Percentiles rank a stretch among this genome's conserved stretches.
phyloP scores from a whole-genome alignment of 352 stramenopile genomes.

The Phytophthora ohioensis region DNA sequence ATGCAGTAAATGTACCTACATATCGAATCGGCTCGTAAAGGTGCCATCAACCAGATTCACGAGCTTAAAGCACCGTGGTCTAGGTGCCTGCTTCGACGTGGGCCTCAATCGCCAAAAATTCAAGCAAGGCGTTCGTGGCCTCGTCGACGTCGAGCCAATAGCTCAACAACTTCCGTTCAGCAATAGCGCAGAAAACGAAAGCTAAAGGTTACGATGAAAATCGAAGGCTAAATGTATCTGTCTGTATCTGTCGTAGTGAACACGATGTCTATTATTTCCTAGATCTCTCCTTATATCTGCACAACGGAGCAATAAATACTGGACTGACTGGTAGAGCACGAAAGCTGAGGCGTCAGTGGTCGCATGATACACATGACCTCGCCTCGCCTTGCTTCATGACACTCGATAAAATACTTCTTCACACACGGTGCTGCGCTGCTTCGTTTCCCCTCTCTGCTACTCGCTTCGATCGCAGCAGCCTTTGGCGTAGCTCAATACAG shows the following conservation, averaged over 20 bases:
- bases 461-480: conserved; percentile 3
- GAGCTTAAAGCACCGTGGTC: no score
- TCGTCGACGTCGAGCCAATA: neutral
- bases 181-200: no score
- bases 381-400: neutral
- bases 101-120: neutral
- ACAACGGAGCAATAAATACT: conserved; percentile 37
- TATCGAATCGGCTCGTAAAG: no score
- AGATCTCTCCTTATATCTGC: conserved; percentile 14
- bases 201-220: neutral
- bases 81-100: no score
- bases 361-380: neutral
- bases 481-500: conserved; percentile 29
- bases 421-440: neutral
- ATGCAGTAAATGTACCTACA: no score
- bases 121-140: neutral
- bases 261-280: conserved; percentile 14
- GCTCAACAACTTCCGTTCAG: neutral
- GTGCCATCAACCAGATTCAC: no score
- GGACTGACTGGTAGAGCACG: conserved; percentile 13
- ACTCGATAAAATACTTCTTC: conserved; percentile 20
- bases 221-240: neutral
- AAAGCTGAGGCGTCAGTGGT: neutral
- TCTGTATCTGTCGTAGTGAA: conserved; percentile 4
- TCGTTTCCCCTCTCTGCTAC: neutral